Base-by-base conservation (phyloP, 305 asterid genomes). In the Fraxinus ornus region DNA sequence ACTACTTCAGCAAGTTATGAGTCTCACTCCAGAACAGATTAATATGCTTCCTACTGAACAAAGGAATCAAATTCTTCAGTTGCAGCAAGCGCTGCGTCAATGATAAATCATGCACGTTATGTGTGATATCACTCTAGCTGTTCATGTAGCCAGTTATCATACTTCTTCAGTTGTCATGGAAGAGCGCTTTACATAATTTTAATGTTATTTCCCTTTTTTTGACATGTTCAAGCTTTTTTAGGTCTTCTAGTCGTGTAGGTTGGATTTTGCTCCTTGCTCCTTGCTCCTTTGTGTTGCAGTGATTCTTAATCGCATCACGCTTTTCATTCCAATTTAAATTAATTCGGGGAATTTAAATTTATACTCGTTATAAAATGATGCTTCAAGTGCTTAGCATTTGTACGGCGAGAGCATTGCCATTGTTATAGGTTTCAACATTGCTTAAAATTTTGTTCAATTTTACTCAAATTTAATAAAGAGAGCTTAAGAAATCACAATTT, bases 1-100 rank as follows among this genome's bases (percentile, higher is more conserved):
- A 36, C 89, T 96, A 57, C 90, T 94, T 68, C 97, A 94, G 90
- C 98, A 93, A 89, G 98, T 94, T 52, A 91, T 93, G 97, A 94
- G 93, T 87, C 96, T 96, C 75, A 91, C 97, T 15, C 94, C 97
- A 0, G 99, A 94, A 80, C 95, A 94, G 91, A 92, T 96, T 84
- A 89, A 91, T 80, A 85, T 87, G 91, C 92, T 96, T 76, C 98
- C 98, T 10, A 86, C 94, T 0, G 99, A 94, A 52, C 98, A 94
- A 83, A 91, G 98, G 85, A 90, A 81, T 87, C 97, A 94, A 91
- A 91, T 94, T 81, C 88, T 96, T 82, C 95, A 93, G 89, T 86
- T 96, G 94, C 99, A 92, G 88, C 97, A 94, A 87, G 92, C 92
- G 91, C 93, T 96, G 80, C 94, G 98, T n/a, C 97, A 87, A 44